Conservation (phyloP, 345 rosid genomes). For the Eucalyptus polyanthemos region DNA sequence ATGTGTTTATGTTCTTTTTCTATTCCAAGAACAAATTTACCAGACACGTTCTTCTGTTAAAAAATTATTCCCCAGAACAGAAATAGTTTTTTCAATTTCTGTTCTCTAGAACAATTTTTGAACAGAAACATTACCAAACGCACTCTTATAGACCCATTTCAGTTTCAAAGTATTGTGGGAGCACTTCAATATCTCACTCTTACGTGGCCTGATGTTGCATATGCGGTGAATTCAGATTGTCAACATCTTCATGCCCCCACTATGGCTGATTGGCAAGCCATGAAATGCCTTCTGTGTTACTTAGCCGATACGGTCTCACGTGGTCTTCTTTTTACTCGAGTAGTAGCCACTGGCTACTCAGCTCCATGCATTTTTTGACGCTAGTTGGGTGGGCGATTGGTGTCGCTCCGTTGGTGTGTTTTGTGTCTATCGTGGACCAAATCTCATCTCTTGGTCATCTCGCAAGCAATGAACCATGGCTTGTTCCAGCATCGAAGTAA, state of each 20-base stretch:
- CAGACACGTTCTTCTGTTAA: too few species aligned
- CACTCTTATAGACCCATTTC: neutral
- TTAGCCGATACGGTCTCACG: neutral
- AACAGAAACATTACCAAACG: too few species aligned
- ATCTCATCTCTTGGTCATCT: neutral
- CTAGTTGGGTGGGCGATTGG: accelerated
- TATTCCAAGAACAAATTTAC: too few species aligned
- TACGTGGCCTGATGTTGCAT: neutral
- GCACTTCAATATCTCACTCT: neutral
- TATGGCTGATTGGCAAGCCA: neutral
- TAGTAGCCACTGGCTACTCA: neutral
- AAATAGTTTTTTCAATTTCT: too few species aligned
- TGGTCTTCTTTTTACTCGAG: neutral
- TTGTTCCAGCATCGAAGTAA: neutral
- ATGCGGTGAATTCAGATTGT: neutral
- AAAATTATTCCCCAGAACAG: too few species aligned
- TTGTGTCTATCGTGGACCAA: neutral
- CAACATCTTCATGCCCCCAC: neutral
- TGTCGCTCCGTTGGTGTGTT: neutral
- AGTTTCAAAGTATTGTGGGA: neutral
- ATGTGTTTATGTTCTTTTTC: too few species aligned
- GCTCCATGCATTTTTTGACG: neutral
- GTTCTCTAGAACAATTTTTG: too few species aligned
- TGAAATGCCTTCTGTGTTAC: neutral
- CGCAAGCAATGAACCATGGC: neutral